A percentile compares a stretch with the other conserved stretches of the same genome.
phyloP scores from a whole-genome alignment of 371 early-diverging fungal genomes.

The Entomophthora muscae region DNA sequence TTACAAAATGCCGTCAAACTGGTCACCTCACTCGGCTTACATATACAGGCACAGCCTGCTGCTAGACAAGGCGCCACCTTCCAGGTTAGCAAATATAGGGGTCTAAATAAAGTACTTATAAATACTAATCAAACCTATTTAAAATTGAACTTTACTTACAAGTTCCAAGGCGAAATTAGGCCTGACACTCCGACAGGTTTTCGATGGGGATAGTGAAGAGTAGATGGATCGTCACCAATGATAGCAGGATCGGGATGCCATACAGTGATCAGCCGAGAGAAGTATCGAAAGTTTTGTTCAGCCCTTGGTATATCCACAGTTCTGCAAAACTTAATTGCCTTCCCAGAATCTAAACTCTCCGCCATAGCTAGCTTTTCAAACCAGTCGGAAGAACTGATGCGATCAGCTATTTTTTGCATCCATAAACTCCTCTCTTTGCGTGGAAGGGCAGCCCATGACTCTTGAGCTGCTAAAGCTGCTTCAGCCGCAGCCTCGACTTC shows the following conservation, averaged over 20 bases:
- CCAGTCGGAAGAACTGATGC: constrained; percentile 25
- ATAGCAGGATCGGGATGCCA: constrained; percentile 12
- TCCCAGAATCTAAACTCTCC: constrained; percentile 44
- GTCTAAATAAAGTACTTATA: constrained; percentile 19
- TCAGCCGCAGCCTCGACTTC: constrained; percentile 45
- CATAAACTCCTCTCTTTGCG: constrained; percentile 23
- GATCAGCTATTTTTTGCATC: constrained; percentile 35
- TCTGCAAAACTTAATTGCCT: constrained; percentile 34
- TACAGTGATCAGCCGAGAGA: constrained; percentile 29
- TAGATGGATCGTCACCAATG: constrained; percentile 11
- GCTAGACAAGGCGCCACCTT: constrained; percentile 63
- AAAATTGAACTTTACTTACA: no score
- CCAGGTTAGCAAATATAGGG: constrained; percentile 52
- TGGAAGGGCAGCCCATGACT: constrained; percentile 33
- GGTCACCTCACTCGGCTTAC: constrained; percentile 62
- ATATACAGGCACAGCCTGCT: constrained; percentile 19
- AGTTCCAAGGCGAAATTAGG: constrained; percentile 50
- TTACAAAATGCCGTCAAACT: constrained; percentile 34
- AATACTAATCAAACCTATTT: no score
- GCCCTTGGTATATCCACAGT: constrained; percentile 49
- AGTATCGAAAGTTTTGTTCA: constrained; percentile 46
- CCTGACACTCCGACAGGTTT: constrained; percentile 48
- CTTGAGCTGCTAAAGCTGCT: constrained; percentile 43
- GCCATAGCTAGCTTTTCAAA: constrained; percentile 24
- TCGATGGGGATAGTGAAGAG: constrained; percentile 24